These are phyloP conservation scores for Lachnellula suecica DNA, from an alignment of 2,329 filamentous ascomycete genomes.

Conservation along the genomic window DNA sequence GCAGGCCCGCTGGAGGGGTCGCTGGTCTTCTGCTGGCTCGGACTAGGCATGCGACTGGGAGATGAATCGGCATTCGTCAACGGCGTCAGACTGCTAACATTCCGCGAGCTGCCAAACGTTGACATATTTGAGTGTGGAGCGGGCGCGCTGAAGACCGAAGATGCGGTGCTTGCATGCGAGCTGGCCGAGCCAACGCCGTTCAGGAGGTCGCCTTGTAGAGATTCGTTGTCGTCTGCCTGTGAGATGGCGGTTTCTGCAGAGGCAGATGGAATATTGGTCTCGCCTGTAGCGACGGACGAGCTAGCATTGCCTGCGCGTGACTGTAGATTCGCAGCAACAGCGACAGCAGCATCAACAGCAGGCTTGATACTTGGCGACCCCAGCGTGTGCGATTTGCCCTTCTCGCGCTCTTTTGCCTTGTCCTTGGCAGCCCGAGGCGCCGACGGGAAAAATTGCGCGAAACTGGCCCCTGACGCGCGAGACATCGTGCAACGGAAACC, in stretches of 20 bases:
- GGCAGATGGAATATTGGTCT: conserved; percentile 19
- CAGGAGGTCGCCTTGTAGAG: conserved; percentile 62
- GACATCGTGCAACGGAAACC: conserved; percentile 61
- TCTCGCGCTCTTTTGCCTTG: conserved; percentile 60
- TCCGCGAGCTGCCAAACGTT: conserved; percentile 23
- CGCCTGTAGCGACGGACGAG: conserved; percentile 25
- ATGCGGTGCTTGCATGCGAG: conserved; percentile 68
- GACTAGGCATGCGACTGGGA: conserved; percentile 57
- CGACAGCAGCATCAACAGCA: conserved; percentile 36
- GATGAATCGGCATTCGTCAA: conserved; percentile 67
- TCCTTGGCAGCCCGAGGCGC: conserved; percentile 59
- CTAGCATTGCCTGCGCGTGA: conserved; percentile 31
- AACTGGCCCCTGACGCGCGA: conserved; percentile 73
- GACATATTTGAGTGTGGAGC: conserved; percentile 26
- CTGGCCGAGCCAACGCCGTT: conserved; percentile 72
- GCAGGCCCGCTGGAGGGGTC: conserved; percentile 36
- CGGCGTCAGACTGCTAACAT: conserved; percentile 55
- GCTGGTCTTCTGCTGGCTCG: conserved; percentile 37
- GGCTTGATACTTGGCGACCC: conserved; percentile 32
- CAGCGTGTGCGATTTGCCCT: conserved; percentile 44
- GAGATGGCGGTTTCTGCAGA: conserved; percentile 19
- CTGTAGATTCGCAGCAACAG: conserved; percentile 13
- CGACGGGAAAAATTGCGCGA: conserved; percentile 83
- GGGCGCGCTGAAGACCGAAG: conserved; percentile 64
- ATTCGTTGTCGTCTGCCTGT: conserved; percentile 54